Evolutionary conservation across 768 basidiomycete genomes (phyloP), one percentile per base, ranked within the genome.

Genomic region (Mycena maculata): DNA sequence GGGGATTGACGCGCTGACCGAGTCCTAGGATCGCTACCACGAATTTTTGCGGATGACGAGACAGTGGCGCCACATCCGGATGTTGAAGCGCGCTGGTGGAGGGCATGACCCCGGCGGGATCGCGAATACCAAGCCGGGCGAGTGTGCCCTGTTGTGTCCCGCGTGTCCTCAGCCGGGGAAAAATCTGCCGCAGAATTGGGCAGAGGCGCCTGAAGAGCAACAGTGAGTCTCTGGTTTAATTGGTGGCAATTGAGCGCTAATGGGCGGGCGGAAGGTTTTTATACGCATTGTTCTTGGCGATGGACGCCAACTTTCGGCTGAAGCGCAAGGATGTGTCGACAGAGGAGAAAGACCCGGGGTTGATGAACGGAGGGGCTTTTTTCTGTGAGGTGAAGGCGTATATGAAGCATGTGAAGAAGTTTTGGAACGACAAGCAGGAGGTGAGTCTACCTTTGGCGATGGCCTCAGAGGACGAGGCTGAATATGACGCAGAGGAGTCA

Each of bases 111-210:
- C 63, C 12, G 47, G 3, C 7, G 73, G 75, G 7, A 45, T 71
- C 3, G 47, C 27, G 7, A 64, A 33, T 16, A 77, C 72, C 2
- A 48, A 69, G 54, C 22, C 25, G 1, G 73, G 75, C 0, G 63
- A 74, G 42, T 64, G 67, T 20, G 75, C 76, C 4, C 60, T 78
- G 9, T 22, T 64, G 23, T 79, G 76, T 59, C 73, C 75, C 16
- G 75, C 73, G 9, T 78, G 74, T 56, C 77, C 74, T 1, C 74
- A 77, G 8, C 76, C 73, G 0, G 69, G 61, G 1, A 73, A 68
- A 15, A 78, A 78, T 61, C 59, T 78, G 13, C 74, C 72, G 8
- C 28, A 23, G 4, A 65, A 67, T 16, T 76, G 73, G 77, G 50
- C 68, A 42, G 31, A 55, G 27, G 62, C 42, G 2, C 60, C 69